Evolutionary conservation across 371 early-diverging fungal genomes (phyloP), one percentile per base, ranked within the genome.

Genomic region (Nematocida minor): DNA sequence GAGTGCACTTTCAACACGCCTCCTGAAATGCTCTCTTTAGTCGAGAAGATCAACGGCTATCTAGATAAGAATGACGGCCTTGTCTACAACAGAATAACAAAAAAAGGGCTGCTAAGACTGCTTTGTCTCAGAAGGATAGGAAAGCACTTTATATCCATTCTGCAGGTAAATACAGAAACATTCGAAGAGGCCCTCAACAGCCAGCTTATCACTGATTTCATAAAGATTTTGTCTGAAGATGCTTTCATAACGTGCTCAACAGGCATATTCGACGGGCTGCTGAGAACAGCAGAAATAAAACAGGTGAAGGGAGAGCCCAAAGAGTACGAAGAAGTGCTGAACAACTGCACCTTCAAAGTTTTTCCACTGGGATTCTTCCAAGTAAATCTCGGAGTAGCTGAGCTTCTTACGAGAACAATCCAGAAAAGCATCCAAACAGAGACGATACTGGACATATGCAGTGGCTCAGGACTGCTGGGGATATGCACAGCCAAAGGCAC

Each of bases 391-490:
- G 82, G 84, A 4, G 90, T 89, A 3, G 87, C 91, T 3, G 89
- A 90, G 79, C 66, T 88, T 4, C 80, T 91, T 49, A 90, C 90
- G 79, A 69, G 85, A 41, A 46, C 44, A 7, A 20, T 74, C 27
- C n/a, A 54, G 4, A 38, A 74, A 11, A 41, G 20, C 22, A 48
- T 63, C 18, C 18, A 57, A 20, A 62, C 42, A 34, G 36, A 44
- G 9, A 62, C 42, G 4, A 41, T 78, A 20, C 42, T 80, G 32
- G 92, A 91, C 80, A 82, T 92, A 20, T 92, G 93, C 84, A 91
- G 91, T 83, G 93, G 93, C 27, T 91, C 91, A 4, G 92, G 92
- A 31, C 90, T 91, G 9, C 91, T 92, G 80, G 93, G 93, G 25
- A 88, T 91, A 48, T 87, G 88, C 14, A 87, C 91, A 88, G 89